Conservation (phyloP, 2,329 filamentous ascomycete genomes). For the Claviceps sp. region DNA sequence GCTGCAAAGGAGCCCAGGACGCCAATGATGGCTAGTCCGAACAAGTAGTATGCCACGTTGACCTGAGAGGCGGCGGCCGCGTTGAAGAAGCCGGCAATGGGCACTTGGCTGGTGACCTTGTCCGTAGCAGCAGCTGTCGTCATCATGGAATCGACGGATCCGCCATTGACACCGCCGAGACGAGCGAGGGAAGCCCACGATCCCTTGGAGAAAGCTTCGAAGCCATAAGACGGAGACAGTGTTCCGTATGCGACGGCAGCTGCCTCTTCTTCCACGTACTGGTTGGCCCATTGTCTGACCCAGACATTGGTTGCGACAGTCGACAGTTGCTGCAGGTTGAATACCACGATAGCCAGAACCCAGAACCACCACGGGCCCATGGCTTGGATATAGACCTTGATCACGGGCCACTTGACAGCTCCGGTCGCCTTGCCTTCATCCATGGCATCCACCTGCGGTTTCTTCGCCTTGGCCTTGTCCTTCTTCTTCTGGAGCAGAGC, state of each 20-base stretch:
- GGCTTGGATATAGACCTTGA: constrained; percentile 69
- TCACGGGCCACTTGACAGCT: constrained; percentile 76
- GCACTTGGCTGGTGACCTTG: constrained; percentile 6
- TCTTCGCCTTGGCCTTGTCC: constrained; percentile 25
- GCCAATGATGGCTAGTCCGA: constrained; percentile 70
- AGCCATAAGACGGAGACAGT: constrained; percentile 13
- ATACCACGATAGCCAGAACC: constrained; percentile 61
- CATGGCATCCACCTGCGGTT: constrained; percentile 39
- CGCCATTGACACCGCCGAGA: constrained; percentile 11
- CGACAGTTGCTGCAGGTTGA: constrained; percentile 70
- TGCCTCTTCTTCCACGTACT: constrained; percentile 45
- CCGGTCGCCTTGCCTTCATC: constrained; percentile 73
- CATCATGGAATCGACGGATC: constrained; percentile 11
- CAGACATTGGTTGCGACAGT: constrained; percentile 84
- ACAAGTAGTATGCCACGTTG: constrained; percentile 71
- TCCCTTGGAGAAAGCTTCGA: constrained; percentile 15
- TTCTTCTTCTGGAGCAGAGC: constrained; percentile 30
- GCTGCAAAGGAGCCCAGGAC: constrained; percentile 67
- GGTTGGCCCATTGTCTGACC: constrained; percentile 92
- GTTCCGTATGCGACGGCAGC: constrained; percentile 11
- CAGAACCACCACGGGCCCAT: constrained; percentile 99
- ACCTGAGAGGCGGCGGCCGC: constrained; percentile 39
- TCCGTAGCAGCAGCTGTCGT: background rate
- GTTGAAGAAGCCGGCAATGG: constrained; percentile 8
- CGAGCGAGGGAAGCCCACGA: constrained; percentile 25